Base-by-base conservation (phyloP, 1,139 yeast genomes). In the Yamadazyma buinensis region DNA sequence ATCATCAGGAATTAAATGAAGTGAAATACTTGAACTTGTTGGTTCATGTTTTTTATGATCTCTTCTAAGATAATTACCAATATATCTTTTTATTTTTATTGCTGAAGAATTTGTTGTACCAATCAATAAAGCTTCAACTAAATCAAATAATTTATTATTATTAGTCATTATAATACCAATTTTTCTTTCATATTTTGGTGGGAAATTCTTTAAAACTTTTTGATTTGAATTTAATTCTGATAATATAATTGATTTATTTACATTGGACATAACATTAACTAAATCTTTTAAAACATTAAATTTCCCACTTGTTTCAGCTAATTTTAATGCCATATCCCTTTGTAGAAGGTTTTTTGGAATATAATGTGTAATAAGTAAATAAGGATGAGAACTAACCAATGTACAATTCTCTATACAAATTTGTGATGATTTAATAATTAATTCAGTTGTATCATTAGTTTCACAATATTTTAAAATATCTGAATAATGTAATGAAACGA, bases 401-500 rank as follows among this genome's bases (percentile, higher is more conserved):
- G 81, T 83, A 33, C 92, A 77, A 58, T 87, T 88, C 40, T 73
- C 61, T 43, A 85, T 77, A 57, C 94, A 74, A 7, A 86, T 84
- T 42, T 78, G 76, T 49, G 88, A 64, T 15, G 84, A 81, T 54
- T 82, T 82, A 15, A 77, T 61, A 30, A 85, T 75, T 34, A 83
- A 75, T 30, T 76, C 79, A 29, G 77, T 77, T 29, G 55, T 49
- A 46, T 66, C 72, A 46, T 60, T 70, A 39, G 86, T 77, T 54
- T 87, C 95, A 52, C 87, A 88, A 56, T 83, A 87, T 58, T 87
- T 82, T 48, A 90, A 66, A 37, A 92, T 86, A 54, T 90, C 97
- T 23, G 95, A 80, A 52, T 88, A 88, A 57, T 92, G 97, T 29
- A 88, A 65, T 1, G 95, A 84, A 7, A 92, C 84, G 20, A 92